Conservation (phyloP, 352 stramenopile species). For the Saprolegnia diclina region DNA sequence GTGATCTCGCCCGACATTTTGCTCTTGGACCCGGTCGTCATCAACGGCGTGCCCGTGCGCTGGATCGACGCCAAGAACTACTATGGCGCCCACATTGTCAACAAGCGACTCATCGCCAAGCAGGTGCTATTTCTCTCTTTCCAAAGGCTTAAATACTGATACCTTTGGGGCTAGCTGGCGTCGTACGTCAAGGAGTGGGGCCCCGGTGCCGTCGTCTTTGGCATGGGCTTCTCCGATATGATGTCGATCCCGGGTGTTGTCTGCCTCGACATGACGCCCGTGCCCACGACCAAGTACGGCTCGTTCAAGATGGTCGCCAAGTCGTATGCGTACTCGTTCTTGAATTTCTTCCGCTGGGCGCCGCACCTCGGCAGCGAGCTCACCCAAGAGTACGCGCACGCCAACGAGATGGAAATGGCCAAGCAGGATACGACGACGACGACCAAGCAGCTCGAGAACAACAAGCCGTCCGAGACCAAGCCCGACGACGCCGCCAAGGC, state of each 20-base stretch:
- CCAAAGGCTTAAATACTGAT: background rate
- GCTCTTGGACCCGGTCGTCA: conserved; percentile 69
- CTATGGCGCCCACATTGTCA: conserved; percentile 84
- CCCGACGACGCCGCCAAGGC: background rate
- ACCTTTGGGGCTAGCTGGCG: conserved; percentile 31
- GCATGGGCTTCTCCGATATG: conserved; percentile 85
- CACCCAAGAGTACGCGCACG: conserved; percentile 53
- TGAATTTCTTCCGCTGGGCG: conserved; percentile 69
- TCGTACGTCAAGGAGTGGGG: conserved; percentile 86
- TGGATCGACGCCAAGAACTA: conserved; percentile 88
- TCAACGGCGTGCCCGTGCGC: conserved; percentile 78
- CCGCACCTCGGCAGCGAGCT: conserved; percentile 72
- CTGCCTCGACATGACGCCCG: conserved; percentile 76
- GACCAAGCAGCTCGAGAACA: background rate
- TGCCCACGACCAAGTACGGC: conserved; percentile 67
- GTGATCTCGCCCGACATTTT: conserved; percentile 80
- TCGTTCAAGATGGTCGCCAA: conserved; percentile 69
- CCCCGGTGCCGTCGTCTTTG: conserved; percentile 75
- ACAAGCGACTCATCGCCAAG: conserved; percentile 76
- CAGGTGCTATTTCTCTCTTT: conserved; percentile 33
- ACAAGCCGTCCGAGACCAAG: background rate
- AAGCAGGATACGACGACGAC: background rate
- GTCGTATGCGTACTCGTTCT: conserved; percentile 59
- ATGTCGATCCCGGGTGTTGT: conserved; percentile 74
- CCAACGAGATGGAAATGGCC: conserved; percentile 8